These are phyloP conservation scores for Cladosporium halotolerans DNA, from an alignment of 2,329 filamentous ascomycete genomes.

Conservation along the genomic window DNA sequence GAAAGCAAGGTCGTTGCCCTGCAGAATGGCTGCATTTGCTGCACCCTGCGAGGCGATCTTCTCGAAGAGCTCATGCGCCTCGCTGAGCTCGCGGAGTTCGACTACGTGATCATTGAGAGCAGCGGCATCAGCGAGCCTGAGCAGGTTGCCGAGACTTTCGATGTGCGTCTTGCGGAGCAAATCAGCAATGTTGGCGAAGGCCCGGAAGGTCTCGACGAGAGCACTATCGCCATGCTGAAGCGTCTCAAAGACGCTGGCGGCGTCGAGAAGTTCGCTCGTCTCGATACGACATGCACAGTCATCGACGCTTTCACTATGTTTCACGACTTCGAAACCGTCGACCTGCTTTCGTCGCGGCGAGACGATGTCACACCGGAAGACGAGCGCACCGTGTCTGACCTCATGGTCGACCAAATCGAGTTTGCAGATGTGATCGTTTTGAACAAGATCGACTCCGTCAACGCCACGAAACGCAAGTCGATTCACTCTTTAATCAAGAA, in stretches of 20 bases:
- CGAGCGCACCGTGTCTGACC: constrained; percentile 65
- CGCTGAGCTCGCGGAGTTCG: constrained; percentile 56
- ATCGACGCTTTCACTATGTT: constrained; percentile 69
- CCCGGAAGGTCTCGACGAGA: constrained; percentile 16
- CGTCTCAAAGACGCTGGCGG: constrained; percentile 50
- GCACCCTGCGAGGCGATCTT: constrained; percentile 64
- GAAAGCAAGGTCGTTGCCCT: constrained; percentile 30
- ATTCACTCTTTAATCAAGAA: constrained; percentile 34
- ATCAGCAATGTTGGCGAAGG: constrained; percentile 27
- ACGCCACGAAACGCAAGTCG: constrained; percentile 32
- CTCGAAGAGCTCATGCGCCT: constrained; percentile 63
- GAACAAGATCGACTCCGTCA: constrained; percentile 62
- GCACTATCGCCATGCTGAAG: constrained; percentile 21
- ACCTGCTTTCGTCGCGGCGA: constrained; percentile 59
- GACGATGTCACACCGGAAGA: constrained; percentile 58
- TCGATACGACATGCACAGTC: constrained; percentile 67
- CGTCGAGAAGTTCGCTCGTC: constrained; percentile 56
- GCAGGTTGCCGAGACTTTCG: constrained; percentile 69
- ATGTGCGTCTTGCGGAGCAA: constrained; percentile 43
- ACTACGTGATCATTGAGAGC: constrained; percentile 68
- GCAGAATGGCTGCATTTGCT: constrained; percentile 63
- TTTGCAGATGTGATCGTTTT: constrained; percentile 68
- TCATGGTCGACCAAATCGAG: constrained; percentile 73
- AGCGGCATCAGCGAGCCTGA: constrained; percentile 67
- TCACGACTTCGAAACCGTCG: constrained; percentile 63